Percentiles rank a stretch among this genome's conserved stretches.
These are phyloP conservation scores for Lactarius hatsudake DNA, from an alignment of 768 basidiomycete genomes.

Conservation along the genomic window DNA sequence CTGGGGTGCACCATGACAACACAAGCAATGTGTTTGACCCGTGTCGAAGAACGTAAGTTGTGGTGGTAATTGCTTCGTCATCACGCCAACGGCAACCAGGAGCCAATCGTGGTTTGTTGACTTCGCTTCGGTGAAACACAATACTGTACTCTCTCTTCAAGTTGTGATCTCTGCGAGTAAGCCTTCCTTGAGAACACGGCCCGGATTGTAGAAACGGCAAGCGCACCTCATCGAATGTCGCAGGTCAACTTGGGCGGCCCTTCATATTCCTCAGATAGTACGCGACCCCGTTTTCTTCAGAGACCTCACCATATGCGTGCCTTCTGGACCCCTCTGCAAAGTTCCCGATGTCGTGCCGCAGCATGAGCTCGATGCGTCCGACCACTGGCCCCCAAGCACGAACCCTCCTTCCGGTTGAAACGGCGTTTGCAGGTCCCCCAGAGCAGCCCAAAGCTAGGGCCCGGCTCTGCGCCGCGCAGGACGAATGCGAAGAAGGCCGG, in stretches of 20 bases:
- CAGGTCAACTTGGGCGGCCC: neutral
- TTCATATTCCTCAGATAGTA: neutral
- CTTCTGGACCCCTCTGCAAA: neutral
- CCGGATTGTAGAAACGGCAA: neutral
- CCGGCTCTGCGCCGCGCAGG: conserved; percentile 40
- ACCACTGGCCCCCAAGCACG: conserved; percentile 46
- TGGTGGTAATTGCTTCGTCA: neutral
- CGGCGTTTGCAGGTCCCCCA: conserved; percentile 49
- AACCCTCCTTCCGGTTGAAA: conserved; percentile 47
- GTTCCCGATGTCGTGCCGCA: neutral
- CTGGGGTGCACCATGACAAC: no score
- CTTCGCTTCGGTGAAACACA: neutral
- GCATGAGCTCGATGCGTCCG: conserved; percentile 20
- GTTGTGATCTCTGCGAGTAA: neutral
- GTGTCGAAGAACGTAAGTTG: neutral
- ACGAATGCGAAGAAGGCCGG: conserved; percentile 41
- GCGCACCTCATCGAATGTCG: neutral
- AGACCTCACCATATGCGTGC: neutral
- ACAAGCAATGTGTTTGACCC: neutral
- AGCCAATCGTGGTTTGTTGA: neutral
- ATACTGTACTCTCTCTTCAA: neutral
- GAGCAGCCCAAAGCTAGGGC: conserved; percentile 40
- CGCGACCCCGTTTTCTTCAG: neutral
- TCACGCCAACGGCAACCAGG: neutral
- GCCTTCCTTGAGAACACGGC: neutral